phyloP scores from a whole-genome alignment of 2,329 filamentous ascomycete species.

The Verticillium alfalfae region DNA sequence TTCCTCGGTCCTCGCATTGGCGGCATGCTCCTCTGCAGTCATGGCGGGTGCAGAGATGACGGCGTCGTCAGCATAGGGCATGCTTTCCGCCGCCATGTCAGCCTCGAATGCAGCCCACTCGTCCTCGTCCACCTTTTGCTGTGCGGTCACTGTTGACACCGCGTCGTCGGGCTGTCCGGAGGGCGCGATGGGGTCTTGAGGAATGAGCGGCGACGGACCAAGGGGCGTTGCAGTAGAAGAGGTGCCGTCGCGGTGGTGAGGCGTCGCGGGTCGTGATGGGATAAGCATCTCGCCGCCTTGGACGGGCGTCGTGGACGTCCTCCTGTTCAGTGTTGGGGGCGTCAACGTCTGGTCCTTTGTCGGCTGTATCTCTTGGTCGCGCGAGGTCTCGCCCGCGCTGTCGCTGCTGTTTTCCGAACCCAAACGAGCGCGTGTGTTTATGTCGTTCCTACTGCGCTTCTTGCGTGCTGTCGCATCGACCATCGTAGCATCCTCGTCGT shows the following conservation, averaged over 20 bases:
- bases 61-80: conserved; percentile 36
- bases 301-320: conserved; percentile 45
- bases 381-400: conserved; percentile 2
- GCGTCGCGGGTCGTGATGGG: conserved; percentile 58
- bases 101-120: conserved; percentile 87
- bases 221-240: conserved; percentile 36
- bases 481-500: conserved; percentile 27
- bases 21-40: conserved; percentile 56
- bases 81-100: conserved; percentile 56
- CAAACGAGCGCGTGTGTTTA: conserved; percentile 11
- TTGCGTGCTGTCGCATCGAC: conserved; percentile 27
- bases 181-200: conserved; percentile 13
- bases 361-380: conserved; percentile 13
- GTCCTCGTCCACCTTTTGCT: conserved; percentile 54
- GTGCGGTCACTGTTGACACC: conserved; percentile 8
- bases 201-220: conserved; percentile 31
- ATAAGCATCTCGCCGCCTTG: conserved; percentile 58
- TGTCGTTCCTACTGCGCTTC: conserved; percentile 41
- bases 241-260: conserved; percentile 26
- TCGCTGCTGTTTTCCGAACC: conserved; percentile 8
- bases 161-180: conserved; percentile 3
- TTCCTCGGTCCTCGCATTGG: conserved; percentile 42
- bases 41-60: conserved; percentile 66
- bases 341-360: conserved; percentile 21
- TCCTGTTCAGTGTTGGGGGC: conserved; percentile 38